A percentile compares a stretch with the other conserved stretches of the same genome.
Evolutionary conservation across 805 yeast species (phyloP).

Genomic region (Starmera quercuum): DNA sequence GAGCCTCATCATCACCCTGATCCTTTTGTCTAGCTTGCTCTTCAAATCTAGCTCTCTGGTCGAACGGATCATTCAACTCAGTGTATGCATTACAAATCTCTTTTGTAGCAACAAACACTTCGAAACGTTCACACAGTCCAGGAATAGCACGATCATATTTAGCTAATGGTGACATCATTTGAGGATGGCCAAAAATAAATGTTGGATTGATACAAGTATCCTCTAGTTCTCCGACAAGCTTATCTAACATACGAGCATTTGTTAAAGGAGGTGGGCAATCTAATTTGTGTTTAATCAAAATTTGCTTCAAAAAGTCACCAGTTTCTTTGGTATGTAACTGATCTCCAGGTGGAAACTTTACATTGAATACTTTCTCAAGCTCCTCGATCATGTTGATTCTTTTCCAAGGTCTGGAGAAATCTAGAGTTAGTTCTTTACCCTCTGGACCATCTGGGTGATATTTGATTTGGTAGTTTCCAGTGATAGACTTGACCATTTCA

Average conservation of each 20-base stretch:
- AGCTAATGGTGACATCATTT: slow-evolving; percentile 99
- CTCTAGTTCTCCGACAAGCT: slow-evolving; percentile 94
- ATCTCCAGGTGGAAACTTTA: slow-evolving; percentile 93
- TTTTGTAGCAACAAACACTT: slow-evolving; percentile 96
- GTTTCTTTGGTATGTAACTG: slow-evolving; percentile 92
- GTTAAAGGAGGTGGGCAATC: slow-evolving; percentile 91
- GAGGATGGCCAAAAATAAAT: slow-evolving; percentile 97
- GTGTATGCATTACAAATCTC: slow-evolving; percentile 98
- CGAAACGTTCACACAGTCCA: slow-evolving; percentile 97
- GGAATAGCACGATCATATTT: slow-evolving; percentile 88
- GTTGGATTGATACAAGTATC: slow-evolving; percentile 95
- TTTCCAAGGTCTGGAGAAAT: slow-evolving; percentile 97
- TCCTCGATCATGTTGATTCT: slow-evolving; percentile 96
- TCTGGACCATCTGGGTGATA: slow-evolving; percentile 96
- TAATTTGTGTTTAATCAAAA: slow-evolving; percentile 70
- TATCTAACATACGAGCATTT: slow-evolving; percentile 98
- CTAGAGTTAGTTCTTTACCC: slow-evolving; percentile 68
- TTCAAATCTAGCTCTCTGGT: slow-evolving; percentile 94
- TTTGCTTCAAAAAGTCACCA: slow-evolving; percentile 77
- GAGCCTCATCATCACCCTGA: slow-evolving; percentile 99
- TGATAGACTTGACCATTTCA: slow-evolving; percentile 94
- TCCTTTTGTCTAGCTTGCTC: slow-evolving; percentile 98
- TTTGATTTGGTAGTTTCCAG: slow-evolving; percentile 77
- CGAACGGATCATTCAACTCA: slow-evolving; percentile 97
- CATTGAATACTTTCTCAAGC: slow-evolving; percentile 77